Conservation (phyloP, 2,329 filamentous ascomycete species). For the Xylariaceae sp. region DNA sequence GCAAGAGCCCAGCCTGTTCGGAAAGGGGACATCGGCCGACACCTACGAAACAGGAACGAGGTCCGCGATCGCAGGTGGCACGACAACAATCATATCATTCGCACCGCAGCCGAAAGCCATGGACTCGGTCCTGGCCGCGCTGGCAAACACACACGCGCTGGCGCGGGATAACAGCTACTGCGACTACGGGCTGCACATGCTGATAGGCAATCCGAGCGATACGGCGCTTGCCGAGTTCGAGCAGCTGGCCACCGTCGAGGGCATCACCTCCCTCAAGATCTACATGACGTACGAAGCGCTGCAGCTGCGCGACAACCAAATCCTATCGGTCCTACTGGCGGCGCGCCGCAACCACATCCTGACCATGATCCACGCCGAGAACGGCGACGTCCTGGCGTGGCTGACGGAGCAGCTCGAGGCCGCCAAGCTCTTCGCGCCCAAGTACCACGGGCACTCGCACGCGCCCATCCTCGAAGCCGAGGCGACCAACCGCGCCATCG, state of each 20-base stretch:
- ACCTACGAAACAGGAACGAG: slow-evolving; percentile 44
- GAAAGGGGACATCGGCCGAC: slow-evolving; percentile 34
- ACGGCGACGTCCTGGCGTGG: slow-evolving; percentile 51
- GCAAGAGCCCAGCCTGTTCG: slow-evolving; percentile 37
- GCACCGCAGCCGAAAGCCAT: slow-evolving; percentile 49
- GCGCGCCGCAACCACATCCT: slow-evolving; percentile 41
- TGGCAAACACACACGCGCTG: slow-evolving; percentile 45
- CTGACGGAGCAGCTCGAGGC: slow-evolving; percentile 50
- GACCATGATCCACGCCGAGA: slow-evolving; percentile 55
- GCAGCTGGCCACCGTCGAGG: slow-evolving; percentile 34
- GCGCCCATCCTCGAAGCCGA: slow-evolving; percentile 49
- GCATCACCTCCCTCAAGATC: slow-evolving; percentile 43
- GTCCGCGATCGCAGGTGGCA: slow-evolving; percentile 54
- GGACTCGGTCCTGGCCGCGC: slow-evolving; percentile 40
- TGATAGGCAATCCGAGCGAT: slow-evolving; percentile 22
- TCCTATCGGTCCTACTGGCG: slow-evolving; percentile 49
- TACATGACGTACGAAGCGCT: slow-evolving; percentile 48
- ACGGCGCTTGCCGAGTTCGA: slow-evolving; percentile 38
- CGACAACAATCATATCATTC: slow-evolving; percentile 56
- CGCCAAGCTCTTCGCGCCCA: slow-evolving; percentile 44
- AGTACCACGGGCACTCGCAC: slow-evolving; percentile 48
- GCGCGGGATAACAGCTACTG: slow-evolving; percentile 46
- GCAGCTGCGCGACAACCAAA: slow-evolving; percentile 46
- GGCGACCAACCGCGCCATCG: slow-evolving; percentile 50
- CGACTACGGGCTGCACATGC: slow-evolving; percentile 52